Conservation (phyloP, 257 asterid species). For the Euphrasia confusa region DNA sequence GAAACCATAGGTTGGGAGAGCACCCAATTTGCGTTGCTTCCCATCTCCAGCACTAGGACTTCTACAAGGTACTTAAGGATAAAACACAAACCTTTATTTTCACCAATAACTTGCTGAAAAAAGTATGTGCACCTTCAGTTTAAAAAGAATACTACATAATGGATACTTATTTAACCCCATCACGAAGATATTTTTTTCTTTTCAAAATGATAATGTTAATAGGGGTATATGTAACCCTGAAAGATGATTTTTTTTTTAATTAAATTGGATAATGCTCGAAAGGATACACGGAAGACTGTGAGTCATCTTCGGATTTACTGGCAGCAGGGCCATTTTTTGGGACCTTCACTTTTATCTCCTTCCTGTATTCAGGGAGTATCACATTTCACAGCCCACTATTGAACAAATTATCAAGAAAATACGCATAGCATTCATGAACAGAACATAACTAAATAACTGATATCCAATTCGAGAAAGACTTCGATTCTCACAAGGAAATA, state of each 20-base stretch:
- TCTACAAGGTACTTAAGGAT: conserved; percentile 47
- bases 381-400: conserved; percentile 7
- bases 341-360: conserved; percentile 35
- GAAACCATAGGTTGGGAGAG: conserved; percentile 70
- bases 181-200: neutral
- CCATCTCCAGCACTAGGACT: conserved; percentile 65
- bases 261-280: neutral
- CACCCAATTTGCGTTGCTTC: conserved; percentile 55
- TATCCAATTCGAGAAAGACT: too few species aligned
- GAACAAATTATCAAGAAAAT: conserved; percentile 6
- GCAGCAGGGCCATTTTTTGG: conserved; percentile 32
- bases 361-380: conserved; percentile 35
- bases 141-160: neutral
- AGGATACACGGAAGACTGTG: conserved; percentile 47
- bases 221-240: too few species aligned
- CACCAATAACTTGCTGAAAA: neutral
- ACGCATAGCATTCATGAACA: conserved; percentile 9
- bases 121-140: too few species aligned
- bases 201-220: too few species aligned
- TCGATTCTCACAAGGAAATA: neutral
- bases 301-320: conserved; percentile 35
- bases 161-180: neutral
- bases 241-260: neutral
- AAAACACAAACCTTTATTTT: conserved; percentile 16
- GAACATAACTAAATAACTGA: neutral